phyloP scores from a whole-genome alignment of 202 grass and related monocot genomes.

The Alloteropsis angusta region DNA sequence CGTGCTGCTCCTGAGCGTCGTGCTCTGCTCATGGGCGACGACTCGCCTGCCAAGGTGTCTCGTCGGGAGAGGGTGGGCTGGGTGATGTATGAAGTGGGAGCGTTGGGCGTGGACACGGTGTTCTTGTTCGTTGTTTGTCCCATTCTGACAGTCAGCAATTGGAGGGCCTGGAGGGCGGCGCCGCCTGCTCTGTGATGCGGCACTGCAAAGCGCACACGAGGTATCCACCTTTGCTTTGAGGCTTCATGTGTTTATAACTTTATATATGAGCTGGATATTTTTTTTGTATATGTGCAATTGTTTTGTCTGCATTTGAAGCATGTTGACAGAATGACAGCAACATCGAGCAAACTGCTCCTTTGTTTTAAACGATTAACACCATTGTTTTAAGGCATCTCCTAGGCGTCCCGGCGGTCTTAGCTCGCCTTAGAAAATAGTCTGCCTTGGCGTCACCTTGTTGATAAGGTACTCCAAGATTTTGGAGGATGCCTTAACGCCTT shows the following conservation, averaged over 20 bases:
- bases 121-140: neutral
- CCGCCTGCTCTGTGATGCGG: no score
- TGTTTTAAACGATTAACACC: neutral
- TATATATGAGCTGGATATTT: neutral
- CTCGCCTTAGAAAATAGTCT: no score
- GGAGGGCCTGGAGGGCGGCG: neutral
- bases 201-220: neutral
- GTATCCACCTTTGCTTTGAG: neutral
- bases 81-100: neutral
- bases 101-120: neutral
- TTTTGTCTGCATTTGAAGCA: neutral
- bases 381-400: no score
- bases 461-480: no score
- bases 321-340: neutral
- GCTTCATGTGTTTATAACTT: neutral
- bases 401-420: no score
- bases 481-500: no score
- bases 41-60: neutral
- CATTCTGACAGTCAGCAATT: neutral
- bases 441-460: no score
- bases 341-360: neutral
- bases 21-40: neutral
- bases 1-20: neutral
- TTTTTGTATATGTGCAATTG: neutral
- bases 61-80: no score